phyloP scores from a whole-genome alignment of 805 yeast species.

The Barnettozyma californica region DNA sequence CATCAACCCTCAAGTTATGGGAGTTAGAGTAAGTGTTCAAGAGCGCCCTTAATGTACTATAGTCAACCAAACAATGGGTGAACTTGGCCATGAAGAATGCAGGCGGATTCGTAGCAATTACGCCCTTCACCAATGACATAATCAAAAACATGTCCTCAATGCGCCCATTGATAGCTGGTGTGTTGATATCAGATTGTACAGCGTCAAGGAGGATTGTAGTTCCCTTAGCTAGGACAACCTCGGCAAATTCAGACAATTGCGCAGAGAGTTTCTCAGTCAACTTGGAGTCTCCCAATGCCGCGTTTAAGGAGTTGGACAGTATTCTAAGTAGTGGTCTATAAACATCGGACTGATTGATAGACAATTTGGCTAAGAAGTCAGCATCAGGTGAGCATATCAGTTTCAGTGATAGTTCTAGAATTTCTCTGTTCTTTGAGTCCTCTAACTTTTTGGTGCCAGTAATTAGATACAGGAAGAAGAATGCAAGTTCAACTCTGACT shows the following conservation, averaged over 20 bases:
- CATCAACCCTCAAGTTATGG: conserved; percentile 52
- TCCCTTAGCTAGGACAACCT: conserved; percentile 59
- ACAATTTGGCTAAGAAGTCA: conserved; percentile 39
- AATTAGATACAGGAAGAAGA: conserved; percentile 29
- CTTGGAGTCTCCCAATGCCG: conserved; percentile 37
- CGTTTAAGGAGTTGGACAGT: conserved; percentile 41
- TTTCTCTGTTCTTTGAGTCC: conserved; percentile 14
- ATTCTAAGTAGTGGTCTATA: conserved; percentile 62
- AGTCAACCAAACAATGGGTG: conserved; percentile 46
- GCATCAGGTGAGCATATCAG: conserved; percentile 46
- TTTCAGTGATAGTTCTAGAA: conserved; percentile 32
- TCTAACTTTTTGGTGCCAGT: conserved; percentile 13
- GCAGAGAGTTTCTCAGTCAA: conserved; percentile 45
- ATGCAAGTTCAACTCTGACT: conserved; percentile 65
- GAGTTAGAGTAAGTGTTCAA: conserved; percentile 65
- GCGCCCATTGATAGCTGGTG: conserved; percentile 36
- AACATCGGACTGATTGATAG: conserved; percentile 33
- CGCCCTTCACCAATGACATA: conserved; percentile 56
- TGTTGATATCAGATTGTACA: conserved; percentile 48
- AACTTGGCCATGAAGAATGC: conserved; percentile 42
- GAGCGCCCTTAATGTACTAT: conserved; percentile 58
- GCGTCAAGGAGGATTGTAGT: conserved; percentile 53
- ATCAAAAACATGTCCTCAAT: conserved; percentile 63
- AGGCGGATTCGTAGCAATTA: conserved; percentile 46
- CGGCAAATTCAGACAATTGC: conserved; percentile 53